These are phyloP conservation scores for Cyclotella cryptica DNA, from an alignment of 108 stramenopile genomes.

Conservation along the genomic window DNA sequence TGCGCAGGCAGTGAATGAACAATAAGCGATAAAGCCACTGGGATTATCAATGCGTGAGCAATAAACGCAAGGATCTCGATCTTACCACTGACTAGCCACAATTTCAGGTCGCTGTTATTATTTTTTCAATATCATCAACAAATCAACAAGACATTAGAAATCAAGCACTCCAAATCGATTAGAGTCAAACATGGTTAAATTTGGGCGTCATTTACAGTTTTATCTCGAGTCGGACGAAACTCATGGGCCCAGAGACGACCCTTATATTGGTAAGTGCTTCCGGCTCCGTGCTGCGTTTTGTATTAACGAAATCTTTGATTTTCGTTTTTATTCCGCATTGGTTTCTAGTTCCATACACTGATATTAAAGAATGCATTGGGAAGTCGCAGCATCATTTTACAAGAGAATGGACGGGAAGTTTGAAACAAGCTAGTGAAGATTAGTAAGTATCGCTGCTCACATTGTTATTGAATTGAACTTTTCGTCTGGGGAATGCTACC, in stretches of 20 bases:
- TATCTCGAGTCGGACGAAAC: constrained; percentile 51
- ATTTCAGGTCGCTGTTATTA: no score
- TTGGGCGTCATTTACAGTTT: constrained; percentile 53
- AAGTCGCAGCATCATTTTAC: constrained; percentile 38
- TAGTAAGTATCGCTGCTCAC: constrained; percentile 14
- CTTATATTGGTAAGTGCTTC: constrained; percentile 26
- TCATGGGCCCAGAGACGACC: constrained; percentile 20
- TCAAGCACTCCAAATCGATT: not conserved
- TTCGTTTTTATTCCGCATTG: not conserved
- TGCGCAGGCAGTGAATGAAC: no score
- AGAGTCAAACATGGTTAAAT: constrained; percentile 33
- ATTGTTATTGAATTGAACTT: not conserved
- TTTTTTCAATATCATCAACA: no score
- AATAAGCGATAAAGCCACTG: no score
- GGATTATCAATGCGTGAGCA: no score
- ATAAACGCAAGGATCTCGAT: no score
- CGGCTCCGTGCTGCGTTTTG: not conserved
- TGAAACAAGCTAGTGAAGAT: constrained; percentile 46
- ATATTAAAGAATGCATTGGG: constrained; percentile 50
- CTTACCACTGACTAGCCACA: no score
- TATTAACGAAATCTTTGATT: not conserved
- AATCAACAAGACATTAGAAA: not conserved
- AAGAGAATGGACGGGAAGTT: constrained; percentile 23
- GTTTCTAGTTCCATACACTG: constrained; percentile 47
- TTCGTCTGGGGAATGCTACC: not conserved